Percentiles rank a stretch among this genome's conserved stretches.
These are phyloP conservation scores for Fraxinus pennsylvanica DNA, from an alignment of 257 asterid genomes.

Conservation along the genomic window DNA sequence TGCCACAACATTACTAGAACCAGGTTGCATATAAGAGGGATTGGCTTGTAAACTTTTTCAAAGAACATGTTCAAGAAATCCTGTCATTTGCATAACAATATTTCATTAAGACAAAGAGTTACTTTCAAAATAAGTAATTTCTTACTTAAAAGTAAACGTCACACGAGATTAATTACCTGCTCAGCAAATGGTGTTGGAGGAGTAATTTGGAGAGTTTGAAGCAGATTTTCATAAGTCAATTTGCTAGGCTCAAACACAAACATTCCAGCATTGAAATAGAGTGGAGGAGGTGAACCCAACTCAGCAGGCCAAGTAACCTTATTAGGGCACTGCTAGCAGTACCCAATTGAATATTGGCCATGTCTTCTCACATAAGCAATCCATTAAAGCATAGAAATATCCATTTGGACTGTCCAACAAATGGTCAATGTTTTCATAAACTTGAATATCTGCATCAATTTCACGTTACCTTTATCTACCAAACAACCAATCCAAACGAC, in stretches of 20 bases:
- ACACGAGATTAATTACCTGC: slow-evolving; percentile 38
- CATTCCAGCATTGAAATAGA: slow-evolving; percentile 66
- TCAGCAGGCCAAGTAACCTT: slow-evolving; percentile 55
- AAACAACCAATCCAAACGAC: no score
- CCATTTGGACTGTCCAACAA: slow-evolving; percentile 53
- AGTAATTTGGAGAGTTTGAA: slow-evolving; percentile 43
- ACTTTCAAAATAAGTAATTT: no score
- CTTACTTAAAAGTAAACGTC: no score
- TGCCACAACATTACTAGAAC: slow-evolving; percentile 37
- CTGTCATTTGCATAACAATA: slow-evolving; percentile 15
- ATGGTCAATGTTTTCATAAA: slow-evolving; percentile 55
- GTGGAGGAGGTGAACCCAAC: slow-evolving; percentile 54
- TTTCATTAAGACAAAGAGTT: background rate
- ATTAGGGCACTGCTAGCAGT: slow-evolving; percentile 64
- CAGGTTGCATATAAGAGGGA: slow-evolving; percentile 28
- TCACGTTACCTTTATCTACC: no score
- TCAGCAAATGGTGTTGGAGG: slow-evolving; percentile 65
- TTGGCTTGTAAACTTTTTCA: slow-evolving; percentile 28
- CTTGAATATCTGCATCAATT: slow-evolving; percentile 65
- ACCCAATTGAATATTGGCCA: slow-evolving; percentile 46
- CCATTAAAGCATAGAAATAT: slow-evolving; percentile 61
- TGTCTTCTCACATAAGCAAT: no score
- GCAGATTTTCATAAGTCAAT: slow-evolving; percentile 41
- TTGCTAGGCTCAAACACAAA: slow-evolving; percentile 56
- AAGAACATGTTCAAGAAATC: slow-evolving; percentile 40